phyloP scores from a whole-genome alignment of 345 rosid species.

The Alliaria petiolata region DNA sequence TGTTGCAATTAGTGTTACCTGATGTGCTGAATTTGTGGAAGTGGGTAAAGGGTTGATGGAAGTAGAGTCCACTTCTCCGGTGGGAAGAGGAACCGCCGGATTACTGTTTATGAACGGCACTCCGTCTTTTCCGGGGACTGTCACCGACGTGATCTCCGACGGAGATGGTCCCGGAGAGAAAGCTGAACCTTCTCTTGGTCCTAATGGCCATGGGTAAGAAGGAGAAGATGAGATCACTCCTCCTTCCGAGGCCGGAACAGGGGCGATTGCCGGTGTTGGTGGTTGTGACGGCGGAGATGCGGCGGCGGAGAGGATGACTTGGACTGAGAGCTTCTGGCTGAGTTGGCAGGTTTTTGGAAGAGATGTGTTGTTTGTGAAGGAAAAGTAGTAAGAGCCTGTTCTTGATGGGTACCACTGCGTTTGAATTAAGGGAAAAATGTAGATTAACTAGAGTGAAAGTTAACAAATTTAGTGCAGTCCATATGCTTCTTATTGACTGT shows the following conservation, averaged over 20 bases:
- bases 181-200: constrained; percentile 49
- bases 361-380: constrained; percentile 69
- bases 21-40: constrained; percentile 37
- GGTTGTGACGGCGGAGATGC: constrained; percentile 33
- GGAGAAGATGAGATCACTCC: constrained; percentile 65
- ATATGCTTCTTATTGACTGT: not conserved
- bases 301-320: constrained; percentile 38
- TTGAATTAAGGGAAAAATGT: not conserved
- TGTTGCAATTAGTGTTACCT: constrained; percentile 17
- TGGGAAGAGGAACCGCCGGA: constrained; percentile 95
- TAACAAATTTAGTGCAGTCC: no score
- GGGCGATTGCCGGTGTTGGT: constrained; percentile 37
- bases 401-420: constrained; percentile 90
- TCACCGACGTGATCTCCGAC: constrained; percentile 37
- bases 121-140: constrained; percentile 63
- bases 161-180: constrained; percentile 68
- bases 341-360: constrained; percentile 43
- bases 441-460: not conserved
- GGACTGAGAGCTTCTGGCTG: constrained; percentile 56
- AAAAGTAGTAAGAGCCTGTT: constrained; percentile 79
- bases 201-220: constrained; percentile 78
- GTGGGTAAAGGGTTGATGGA: constrained; percentile 71
- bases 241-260: constrained; percentile 60
- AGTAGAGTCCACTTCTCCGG: constrained; percentile 93
- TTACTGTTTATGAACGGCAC: constrained; percentile 88